Percentiles rank a stretch among this genome's conserved stretches.
phyloP scores from a whole-genome alignment of 129 eudicot species.

The Arctium minus region DNA sequence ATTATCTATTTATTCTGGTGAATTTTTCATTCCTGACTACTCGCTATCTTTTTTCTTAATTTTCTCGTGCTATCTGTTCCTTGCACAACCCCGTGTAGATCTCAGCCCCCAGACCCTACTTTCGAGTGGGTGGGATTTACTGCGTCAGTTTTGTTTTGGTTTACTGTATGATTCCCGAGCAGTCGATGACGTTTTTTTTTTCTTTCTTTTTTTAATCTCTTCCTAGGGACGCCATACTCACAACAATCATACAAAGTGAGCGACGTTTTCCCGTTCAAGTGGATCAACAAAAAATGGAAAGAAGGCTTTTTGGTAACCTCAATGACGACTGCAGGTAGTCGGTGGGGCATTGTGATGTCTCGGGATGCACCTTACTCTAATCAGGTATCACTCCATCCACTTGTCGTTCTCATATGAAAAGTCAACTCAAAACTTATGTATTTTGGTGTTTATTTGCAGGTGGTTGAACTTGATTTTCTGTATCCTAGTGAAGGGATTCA shows the following conservation, averaged over 20 bases:
- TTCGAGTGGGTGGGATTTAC: too few species aligned
- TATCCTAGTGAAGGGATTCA: conserved; percentile 94
- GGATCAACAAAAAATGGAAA: conserved; percentile 91
- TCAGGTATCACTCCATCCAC: conserved; percentile 42
- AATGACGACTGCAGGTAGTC: conserved; percentile 77
- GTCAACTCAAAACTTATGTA: not conserved
- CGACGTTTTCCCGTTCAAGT: conserved; percentile 79
- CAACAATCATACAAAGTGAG: conserved; percentile 92
- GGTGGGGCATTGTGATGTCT: conserved; percentile 89
- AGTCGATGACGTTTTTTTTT: not conserved
- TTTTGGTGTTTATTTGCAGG: conserved; percentile 32
- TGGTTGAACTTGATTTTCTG: conserved; percentile 81
- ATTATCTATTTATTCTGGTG: not conserved
- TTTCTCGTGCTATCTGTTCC: too few species aligned
- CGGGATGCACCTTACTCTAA: conserved; percentile 66
- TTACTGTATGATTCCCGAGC: too few species aligned
- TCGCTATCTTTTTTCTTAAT: too few species aligned
- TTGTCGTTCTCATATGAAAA: not conserved
- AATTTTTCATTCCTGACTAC: too few species aligned
- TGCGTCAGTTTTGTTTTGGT: too few species aligned
- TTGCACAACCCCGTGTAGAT: too few species aligned
- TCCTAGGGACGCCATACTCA: conserved; percentile 55
- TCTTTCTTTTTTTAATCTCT: not conserved
- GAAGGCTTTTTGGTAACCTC: conserved; percentile 82
- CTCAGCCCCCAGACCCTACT: too few species aligned